Percentiles rank a stretch among this genome's conserved stretches.
Evolutionary conservation across 371 early-diverging fungal genomes (phyloP).

Genomic region (Phascolomyces articulosus): DNA sequence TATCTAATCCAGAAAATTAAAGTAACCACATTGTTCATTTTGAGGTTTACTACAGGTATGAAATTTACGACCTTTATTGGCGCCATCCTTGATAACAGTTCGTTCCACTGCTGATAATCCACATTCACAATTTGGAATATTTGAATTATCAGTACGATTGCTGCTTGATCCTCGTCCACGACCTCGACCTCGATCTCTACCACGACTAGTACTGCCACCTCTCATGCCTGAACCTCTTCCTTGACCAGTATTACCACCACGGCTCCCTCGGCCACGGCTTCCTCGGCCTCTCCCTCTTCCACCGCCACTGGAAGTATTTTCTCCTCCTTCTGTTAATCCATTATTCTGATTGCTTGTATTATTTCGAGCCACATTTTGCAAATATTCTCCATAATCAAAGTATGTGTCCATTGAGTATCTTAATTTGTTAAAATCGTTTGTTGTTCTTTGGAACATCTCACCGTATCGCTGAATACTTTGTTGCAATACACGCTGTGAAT

Average conservation of each 20-base stretch:
- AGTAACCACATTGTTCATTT: neutral
- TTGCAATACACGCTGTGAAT: slow-evolving; percentile 60
- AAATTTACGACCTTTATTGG: neutral
- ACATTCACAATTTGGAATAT: neutral
- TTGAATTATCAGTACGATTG: neutral
- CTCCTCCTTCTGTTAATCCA: neutral
- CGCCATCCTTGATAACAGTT: neutral
- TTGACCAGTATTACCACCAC: neutral
- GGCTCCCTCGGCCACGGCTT: slow-evolving; percentile 5
- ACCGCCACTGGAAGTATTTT: slow-evolving; percentile 5
- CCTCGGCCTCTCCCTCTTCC: slow-evolving; percentile 7
- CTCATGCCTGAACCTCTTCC: neutral
- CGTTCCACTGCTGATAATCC: too few relatives aligned
- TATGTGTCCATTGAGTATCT: slow-evolving; percentile 43
- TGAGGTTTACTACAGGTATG: too few relatives aligned
- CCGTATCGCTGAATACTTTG: slow-evolving; percentile 65
- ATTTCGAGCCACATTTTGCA: neutral
- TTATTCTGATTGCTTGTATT: neutral
- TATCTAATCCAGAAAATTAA: too few relatives aligned
- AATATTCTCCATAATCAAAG: slow-evolving; percentile 32
- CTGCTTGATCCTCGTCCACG: slow-evolving; percentile 13
- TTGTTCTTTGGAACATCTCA: slow-evolving; percentile 60
- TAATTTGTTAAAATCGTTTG: slow-evolving; percentile 46
- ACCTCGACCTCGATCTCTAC: slow-evolving; percentile 22
- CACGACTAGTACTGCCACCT: too few relatives aligned